Evolutionary conservation across 352 stramenopile genomes (phyloP).

Genomic region (Phytophthora pini): DNA sequence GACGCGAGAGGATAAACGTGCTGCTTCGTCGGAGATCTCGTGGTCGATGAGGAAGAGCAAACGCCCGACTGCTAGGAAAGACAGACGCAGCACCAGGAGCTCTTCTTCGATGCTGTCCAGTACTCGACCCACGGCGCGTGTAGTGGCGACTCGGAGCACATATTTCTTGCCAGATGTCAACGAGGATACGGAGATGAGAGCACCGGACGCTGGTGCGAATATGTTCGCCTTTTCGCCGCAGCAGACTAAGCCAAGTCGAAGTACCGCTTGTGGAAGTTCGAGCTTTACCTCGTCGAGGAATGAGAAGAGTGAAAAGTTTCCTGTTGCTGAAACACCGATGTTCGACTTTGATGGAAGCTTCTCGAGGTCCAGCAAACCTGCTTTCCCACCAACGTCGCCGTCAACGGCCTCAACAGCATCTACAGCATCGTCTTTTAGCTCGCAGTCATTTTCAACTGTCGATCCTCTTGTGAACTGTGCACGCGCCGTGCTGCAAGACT

Average conservation of each 20-base stretch:
- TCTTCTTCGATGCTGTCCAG: slow-evolving; percentile 13
- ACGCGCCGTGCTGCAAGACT: slow-evolving; percentile 73
- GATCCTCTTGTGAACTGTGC: slow-evolving; percentile 72
- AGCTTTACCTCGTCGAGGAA: slow-evolving; percentile 15
- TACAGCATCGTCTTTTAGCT: slow-evolving; percentile 49
- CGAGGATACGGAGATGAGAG: slow-evolving; percentile 37
- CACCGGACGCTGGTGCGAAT: slow-evolving; percentile 13
- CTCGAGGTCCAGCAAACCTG: slow-evolving; percentile 22
- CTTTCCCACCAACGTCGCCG: slow-evolving; percentile 21
- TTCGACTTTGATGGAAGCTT: slow-evolving; percentile 28
- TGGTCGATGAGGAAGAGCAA: slow-evolving; percentile 49
- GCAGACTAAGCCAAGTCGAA: slow-evolving; percentile 21
- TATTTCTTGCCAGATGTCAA: slow-evolving; percentile 31
- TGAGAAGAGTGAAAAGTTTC: slow-evolving; percentile 9
- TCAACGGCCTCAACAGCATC: slow-evolving; percentile 56
- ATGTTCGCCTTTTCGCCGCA: slow-evolving; percentile 29
- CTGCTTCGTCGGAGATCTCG: slow-evolving; percentile 27
- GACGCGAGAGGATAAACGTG: slow-evolving; percentile 30
- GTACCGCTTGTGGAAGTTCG: slow-evolving; percentile 2
- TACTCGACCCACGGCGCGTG: slow-evolving; percentile 13
- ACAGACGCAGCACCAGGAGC: slow-evolving; percentile 48
- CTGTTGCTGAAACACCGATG: slow-evolving; percentile 9
- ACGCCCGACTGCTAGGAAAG: slow-evolving; percentile 38
- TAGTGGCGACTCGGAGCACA: slow-evolving; percentile 7
- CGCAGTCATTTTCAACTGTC: slow-evolving; percentile 43